Evolutionary conservation across 2,329 filamentous ascomycete species (phyloP).

Genomic region (Diaporthe sp.): DNA sequence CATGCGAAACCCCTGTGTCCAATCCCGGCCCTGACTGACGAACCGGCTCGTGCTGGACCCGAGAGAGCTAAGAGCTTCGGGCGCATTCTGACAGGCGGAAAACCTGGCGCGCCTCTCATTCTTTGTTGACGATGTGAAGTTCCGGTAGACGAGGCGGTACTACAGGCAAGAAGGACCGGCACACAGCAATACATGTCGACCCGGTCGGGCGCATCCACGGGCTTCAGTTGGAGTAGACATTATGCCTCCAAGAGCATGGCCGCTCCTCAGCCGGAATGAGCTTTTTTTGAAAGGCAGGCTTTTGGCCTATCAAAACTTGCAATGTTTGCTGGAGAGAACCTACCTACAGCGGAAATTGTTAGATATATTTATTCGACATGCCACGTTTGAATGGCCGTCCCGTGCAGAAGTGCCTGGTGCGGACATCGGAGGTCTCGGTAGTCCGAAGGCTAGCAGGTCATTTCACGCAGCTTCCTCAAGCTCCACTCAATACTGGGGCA

Average conservation of each 20-base stretch:
- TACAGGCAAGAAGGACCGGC: not conserved
- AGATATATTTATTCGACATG: not conserved
- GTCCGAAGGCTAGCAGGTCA: constrained; percentile 2
- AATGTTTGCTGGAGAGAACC: not conserved
- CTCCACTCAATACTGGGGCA: constrained; percentile 1
- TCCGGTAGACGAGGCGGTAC: not conserved
- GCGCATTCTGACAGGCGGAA: not conserved
- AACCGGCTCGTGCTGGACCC: constrained; percentile 17
- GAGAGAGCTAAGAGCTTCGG: not conserved
- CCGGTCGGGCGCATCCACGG: not conserved
- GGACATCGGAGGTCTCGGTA: constrained; percentile 24
- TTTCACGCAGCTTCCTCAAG: constrained; percentile 3
- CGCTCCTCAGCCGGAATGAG: not conserved
- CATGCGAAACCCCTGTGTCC: not conserved
- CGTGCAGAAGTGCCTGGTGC: not conserved
- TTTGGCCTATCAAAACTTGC: not conserved
- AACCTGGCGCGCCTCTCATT: not conserved
- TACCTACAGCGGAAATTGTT: no score
- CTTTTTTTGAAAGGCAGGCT: not conserved
- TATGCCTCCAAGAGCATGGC: not conserved
- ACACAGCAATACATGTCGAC: not conserved
- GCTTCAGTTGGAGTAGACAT: not conserved
- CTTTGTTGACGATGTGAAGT: not conserved
- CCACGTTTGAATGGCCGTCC: not conserved
- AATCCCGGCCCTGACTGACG: constrained; percentile 4